phyloP scores from a whole-genome alignment of 495 filamentous ascomycete species.

The Aspergillus egyptiacus region DNA sequence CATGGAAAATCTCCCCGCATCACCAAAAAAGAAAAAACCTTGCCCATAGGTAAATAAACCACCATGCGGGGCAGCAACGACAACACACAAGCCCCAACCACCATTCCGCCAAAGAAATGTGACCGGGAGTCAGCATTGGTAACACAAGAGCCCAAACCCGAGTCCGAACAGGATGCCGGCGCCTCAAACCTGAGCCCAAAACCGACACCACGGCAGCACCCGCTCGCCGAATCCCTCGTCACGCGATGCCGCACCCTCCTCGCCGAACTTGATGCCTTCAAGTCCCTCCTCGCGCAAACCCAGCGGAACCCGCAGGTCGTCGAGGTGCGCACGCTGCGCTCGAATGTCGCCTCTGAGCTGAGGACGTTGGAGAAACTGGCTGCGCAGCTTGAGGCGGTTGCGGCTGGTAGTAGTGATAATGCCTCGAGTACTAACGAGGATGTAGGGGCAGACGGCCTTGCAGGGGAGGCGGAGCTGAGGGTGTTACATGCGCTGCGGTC shows the following conservation, averaged over 20 bases:
- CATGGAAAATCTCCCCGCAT: neutral
- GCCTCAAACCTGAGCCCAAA: neutral
- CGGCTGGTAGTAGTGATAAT: too few species aligned
- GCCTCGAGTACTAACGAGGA: neutral
- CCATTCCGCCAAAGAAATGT: neutral
- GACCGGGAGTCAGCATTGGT: too few species aligned
- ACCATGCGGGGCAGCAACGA: slow-evolving; percentile 2
- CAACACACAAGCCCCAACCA: neutral
- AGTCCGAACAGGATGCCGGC: neutral
- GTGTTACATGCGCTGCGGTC: slow-evolving; percentile 46
- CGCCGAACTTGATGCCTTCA: slow-evolving; percentile 43
- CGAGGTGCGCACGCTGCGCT: slow-evolving; percentile 47
- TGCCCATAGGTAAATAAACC: too few species aligned
- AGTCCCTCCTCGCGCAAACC: slow-evolving; percentile 35
- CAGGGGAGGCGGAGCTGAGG: slow-evolving; percentile 22
- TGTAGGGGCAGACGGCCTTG: slow-evolving; percentile 15
- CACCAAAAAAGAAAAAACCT: neutral
- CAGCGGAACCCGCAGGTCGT: slow-evolving; percentile 47
- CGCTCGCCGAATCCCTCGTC: slow-evolving; percentile 27
- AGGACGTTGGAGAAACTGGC: slow-evolving; percentile 46
- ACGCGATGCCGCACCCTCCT: slow-evolving; percentile 40
- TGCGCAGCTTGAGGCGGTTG: slow-evolving; percentile 19
- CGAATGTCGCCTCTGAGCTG: slow-evolving; percentile 43
- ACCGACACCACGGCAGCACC: neutral
- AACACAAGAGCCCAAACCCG: neutral